Conservation (phyloP, 1,139 yeast genomes). For the Wickerhamiella pararugosa region DNA sequence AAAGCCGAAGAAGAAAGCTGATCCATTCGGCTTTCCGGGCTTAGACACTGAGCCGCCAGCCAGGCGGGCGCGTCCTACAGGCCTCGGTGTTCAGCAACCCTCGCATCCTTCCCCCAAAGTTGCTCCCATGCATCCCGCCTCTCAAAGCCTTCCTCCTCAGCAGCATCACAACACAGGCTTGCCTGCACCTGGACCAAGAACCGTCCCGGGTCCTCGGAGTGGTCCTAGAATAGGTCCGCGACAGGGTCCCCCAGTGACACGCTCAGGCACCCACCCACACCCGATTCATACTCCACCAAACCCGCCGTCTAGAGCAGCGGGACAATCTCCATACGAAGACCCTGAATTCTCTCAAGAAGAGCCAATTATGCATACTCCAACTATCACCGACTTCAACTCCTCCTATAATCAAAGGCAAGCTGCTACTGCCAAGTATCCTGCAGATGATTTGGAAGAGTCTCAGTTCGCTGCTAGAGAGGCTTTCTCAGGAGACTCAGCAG, state of each 20-base stretch:
- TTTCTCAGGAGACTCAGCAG: background rate
- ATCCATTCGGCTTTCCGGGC: constrained; percentile 16
- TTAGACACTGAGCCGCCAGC: background rate
- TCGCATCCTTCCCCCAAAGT: background rate
- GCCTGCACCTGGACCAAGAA: background rate
- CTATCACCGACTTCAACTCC: constrained; percentile 3
- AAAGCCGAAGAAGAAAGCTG: constrained; percentile 8
- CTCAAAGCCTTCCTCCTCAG: background rate
- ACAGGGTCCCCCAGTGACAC: constrained; percentile 1
- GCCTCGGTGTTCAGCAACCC: background rate
- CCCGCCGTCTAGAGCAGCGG: background rate
- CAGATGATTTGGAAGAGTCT: background rate
- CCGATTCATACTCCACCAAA: background rate
- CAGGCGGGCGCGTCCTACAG: background rate
- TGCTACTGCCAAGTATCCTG: background rate
- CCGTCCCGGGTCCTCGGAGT: constrained; percentile 1
- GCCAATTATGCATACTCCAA: background rate
- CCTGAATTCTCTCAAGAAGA: too few relatives aligned
- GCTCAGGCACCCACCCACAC: background rate
- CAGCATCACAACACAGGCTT: background rate
- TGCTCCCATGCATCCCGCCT: background rate
- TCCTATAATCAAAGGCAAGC: constrained; percentile 1
- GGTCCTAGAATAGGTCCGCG: background rate
- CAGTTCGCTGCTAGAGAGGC: background rate
- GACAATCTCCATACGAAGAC: too few relatives aligned